These are phyloP conservation scores for Yamagishiella unicocca DNA, from an alignment of 139 green algal species.

Conservation along the genomic window DNA sequence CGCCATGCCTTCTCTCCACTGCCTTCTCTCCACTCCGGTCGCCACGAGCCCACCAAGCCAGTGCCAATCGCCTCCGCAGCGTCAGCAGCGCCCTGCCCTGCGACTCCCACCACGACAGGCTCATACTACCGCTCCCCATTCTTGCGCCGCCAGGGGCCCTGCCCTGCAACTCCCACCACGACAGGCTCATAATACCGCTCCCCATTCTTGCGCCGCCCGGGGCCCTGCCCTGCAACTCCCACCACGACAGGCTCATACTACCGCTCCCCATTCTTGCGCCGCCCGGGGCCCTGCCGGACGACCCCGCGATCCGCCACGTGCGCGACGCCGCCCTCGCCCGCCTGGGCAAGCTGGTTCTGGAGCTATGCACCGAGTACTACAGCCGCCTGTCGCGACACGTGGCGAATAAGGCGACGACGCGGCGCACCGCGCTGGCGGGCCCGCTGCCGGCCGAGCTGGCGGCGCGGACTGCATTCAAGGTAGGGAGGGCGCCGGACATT, in stretches of 20 bases:
- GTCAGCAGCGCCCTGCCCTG: too few relatives aligned
- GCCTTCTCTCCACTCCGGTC: too few relatives aligned
- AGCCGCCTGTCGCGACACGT: conserved; percentile 9
- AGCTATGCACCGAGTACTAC: conserved; percentile 49
- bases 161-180: too few relatives aligned
- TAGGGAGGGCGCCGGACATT: too few relatives aligned
- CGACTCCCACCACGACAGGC: too few relatives aligned
- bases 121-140: conserved; percentile 26
- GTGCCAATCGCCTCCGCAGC: too few relatives aligned
- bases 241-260: conserved; percentile 49
- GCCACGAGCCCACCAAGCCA: too few relatives aligned
- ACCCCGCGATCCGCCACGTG: conserved; percentile 20
- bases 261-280: conserved; percentile 28
- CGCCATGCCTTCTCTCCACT: too few relatives aligned
- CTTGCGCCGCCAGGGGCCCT: conserved; percentile 9
- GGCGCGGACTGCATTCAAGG: conserved; percentile 52
- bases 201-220: conserved; percentile 2
- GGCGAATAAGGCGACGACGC: conserved; percentile 38
- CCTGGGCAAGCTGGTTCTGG: conserved; percentile 49
- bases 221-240: conserved; percentile 3
- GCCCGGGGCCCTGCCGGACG: conserved; percentile 5
- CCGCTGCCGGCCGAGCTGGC: conserved; percentile 33
- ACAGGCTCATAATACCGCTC: conserved; percentile 40
- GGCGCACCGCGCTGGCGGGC: background rate
- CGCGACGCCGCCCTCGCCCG: conserved; percentile 1